Percentiles rank a stretch among this genome's conserved stretches.
phyloP scores from a whole-genome alignment of 805 yeast genomes.

The Metschnikowia henanensis region DNA sequence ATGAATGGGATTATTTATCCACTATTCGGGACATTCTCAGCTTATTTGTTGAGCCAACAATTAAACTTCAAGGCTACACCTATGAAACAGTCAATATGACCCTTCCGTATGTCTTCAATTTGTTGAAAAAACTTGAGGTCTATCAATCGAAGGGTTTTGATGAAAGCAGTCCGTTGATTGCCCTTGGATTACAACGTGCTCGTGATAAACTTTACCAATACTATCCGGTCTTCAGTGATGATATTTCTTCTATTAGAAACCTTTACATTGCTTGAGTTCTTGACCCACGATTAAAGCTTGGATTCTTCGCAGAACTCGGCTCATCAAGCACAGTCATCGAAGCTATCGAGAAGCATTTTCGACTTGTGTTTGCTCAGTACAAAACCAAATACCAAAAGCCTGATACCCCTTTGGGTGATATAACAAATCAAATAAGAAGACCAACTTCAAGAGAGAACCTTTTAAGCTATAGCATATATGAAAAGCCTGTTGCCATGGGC shows the following conservation, averaged over 20 bases:
- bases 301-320: too few relatives aligned
- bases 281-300: too few relatives aligned
- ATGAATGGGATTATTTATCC: slow-evolving; percentile 1
- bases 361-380: too few relatives aligned
- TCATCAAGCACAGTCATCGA: too few relatives aligned
- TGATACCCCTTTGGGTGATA: too few relatives aligned
- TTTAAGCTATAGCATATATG: too few relatives aligned
- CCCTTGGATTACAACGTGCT: slow-evolving; percentile 2
- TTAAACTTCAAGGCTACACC: slow-evolving; percentile 3
- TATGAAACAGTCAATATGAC: slow-evolving; percentile 3
- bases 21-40: slow-evolving; percentile 1
- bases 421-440: too few relatives aligned
- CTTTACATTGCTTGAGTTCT: too few relatives aligned
- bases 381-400: too few relatives aligned
- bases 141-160: background rate
- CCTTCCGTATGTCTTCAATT: slow-evolving; percentile 3
- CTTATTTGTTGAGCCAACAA: slow-evolving; percentile 3
- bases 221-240: slow-evolving; percentile 3
- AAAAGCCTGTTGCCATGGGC: too few relatives aligned
- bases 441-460: too few relatives aligned
- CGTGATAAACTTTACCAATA: slow-evolving; percentile 3
- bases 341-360: too few relatives aligned
- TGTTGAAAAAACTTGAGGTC: slow-evolving; percentile 1
- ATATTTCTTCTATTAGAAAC: background rate
- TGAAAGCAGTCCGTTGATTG: background rate